These are phyloP conservation scores for Chaetomiaceae sp. DNA, from an alignment of 2,329 filamentous ascomycete genomes.

Conservation along the genomic window DNA sequence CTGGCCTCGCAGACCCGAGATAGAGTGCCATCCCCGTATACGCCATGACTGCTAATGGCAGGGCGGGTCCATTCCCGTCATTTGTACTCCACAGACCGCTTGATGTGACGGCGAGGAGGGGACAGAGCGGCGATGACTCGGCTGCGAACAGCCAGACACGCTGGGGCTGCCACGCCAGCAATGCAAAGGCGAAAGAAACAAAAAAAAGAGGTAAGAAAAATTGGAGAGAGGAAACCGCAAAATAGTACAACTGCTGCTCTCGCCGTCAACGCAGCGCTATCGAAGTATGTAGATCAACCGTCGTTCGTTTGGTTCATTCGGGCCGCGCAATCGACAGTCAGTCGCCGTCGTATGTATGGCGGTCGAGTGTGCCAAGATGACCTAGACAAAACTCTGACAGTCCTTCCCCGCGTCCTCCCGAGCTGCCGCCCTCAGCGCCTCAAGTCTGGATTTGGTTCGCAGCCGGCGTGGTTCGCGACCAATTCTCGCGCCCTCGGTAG, in stretches of 20 bases:
- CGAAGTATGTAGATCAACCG: slow-evolving; percentile 6
- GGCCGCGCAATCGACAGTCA: background rate
- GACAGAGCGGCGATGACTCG: background rate
- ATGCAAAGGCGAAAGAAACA: background rate
- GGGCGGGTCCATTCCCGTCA: no score
- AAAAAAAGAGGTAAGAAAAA: background rate
- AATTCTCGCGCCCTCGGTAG: slow-evolving; percentile 38
- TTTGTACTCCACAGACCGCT: no score
- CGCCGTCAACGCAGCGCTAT: background rate
- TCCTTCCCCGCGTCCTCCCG: no score
- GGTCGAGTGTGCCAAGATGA: background rate
- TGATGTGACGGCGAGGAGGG: no score
- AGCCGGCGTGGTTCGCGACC: slow-evolving; percentile 33
- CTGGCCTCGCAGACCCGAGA: no score
- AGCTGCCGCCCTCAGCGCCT: no score
- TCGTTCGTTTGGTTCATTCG: background rate
- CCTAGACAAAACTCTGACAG: background rate
- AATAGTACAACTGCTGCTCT: slow-evolving; percentile 9
- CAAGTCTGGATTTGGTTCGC: slow-evolving; percentile 24
- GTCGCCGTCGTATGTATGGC: background rate
- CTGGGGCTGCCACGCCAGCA: background rate
- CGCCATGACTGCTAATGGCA: no score
- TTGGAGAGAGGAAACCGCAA: background rate
- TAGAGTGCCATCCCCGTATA: no score
- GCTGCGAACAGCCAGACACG: slow-evolving; percentile 3